These are phyloP conservation scores for Calonectria pseudoturangicola DNA, from an alignment of 2,329 filamentous ascomycete genomes.

Conservation along the genomic window DNA sequence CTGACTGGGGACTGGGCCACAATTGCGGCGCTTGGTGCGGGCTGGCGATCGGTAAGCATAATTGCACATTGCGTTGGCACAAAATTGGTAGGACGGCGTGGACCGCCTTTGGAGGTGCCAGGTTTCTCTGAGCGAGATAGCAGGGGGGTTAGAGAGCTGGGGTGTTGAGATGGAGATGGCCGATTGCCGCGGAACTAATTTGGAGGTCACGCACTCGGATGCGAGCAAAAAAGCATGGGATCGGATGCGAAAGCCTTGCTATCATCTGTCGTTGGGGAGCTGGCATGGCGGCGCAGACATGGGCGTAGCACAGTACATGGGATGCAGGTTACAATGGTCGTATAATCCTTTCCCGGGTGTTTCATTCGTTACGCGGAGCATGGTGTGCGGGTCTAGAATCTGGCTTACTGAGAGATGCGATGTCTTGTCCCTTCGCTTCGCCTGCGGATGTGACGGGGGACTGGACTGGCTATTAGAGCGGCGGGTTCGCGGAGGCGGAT, in stretches of 20 bases:
- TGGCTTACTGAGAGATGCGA: slow-evolving; percentile 17
- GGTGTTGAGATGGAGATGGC: slow-evolving; percentile 36
- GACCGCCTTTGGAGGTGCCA: background rate
- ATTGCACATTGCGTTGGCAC: background rate
- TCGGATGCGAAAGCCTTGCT: slow-evolving; percentile 15
- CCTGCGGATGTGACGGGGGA: too few species aligned
- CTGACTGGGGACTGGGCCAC: background rate
- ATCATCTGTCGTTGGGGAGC: background rate
- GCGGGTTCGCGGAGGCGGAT: slow-evolving; percentile 5
- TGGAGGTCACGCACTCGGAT: slow-evolving; percentile 32
- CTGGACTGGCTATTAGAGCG: background rate
- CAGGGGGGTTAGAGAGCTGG: slow-evolving; percentile 5
- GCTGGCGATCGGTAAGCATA: background rate
- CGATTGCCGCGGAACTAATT: slow-evolving; percentile 42
- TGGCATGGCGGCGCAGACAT: background rate
- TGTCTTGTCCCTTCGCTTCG: background rate
- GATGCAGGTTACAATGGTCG: background rate
- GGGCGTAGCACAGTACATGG: background rate
- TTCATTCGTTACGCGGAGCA: slow-evolving; percentile 42
- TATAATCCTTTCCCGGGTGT: slow-evolving; percentile 37
- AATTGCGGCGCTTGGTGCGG: background rate
- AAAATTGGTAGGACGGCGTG: background rate
- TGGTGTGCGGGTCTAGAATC: slow-evolving; percentile 36
- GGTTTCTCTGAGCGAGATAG: background rate
- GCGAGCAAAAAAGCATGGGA: slow-evolving; percentile 26